These are phyloP conservation scores for Fusarium lyarnte DNA, from an alignment of 2,329 filamentous ascomycete genomes.

Conservation along the genomic window DNA sequence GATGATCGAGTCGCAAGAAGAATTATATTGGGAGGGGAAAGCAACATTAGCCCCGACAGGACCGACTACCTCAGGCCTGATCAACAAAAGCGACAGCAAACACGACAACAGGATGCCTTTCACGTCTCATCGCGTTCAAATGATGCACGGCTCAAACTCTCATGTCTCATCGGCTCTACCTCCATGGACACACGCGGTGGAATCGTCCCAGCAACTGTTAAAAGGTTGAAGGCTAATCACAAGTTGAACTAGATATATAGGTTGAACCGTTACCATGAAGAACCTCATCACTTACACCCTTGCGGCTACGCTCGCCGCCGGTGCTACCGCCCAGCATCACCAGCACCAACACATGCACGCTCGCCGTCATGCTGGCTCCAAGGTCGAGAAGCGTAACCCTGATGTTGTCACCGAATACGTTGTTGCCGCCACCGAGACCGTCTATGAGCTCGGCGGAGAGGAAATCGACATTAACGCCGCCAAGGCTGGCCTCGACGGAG, in stretches of 20 bases:
- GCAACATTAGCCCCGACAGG: neutral
- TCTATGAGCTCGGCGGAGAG: conserved; percentile 77
- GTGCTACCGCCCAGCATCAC: conserved; percentile 68
- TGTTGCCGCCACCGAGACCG: conserved; percentile 69
- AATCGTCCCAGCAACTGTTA: neutral
- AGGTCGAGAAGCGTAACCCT: conserved; percentile 58
- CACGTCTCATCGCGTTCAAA: too few relatives aligned
- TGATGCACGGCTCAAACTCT: neutral
- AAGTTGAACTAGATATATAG: conserved; percentile 25
- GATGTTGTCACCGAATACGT: conserved; percentile 63
- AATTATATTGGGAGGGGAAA: neutral
- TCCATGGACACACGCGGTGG: neutral
- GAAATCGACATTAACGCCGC: conserved; percentile 71
- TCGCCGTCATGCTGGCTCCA: conserved; percentile 60
- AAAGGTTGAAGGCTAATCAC: conserved; percentile 26
- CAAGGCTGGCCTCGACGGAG: conserved; percentile 74
- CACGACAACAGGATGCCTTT: neutral
- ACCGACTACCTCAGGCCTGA: neutral
- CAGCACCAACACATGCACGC: conserved; percentile 68
- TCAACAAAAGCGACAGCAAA: neutral
- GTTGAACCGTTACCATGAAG: conserved; percentile 56
- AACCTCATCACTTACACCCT: conserved; percentile 59
- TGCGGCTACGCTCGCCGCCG: conserved; percentile 61
- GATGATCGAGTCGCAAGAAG: neutral
- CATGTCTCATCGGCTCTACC: neutral